Conservation (phyloP, 306 rosid genomes). For the Cyclanthera cordifolia region DNA sequence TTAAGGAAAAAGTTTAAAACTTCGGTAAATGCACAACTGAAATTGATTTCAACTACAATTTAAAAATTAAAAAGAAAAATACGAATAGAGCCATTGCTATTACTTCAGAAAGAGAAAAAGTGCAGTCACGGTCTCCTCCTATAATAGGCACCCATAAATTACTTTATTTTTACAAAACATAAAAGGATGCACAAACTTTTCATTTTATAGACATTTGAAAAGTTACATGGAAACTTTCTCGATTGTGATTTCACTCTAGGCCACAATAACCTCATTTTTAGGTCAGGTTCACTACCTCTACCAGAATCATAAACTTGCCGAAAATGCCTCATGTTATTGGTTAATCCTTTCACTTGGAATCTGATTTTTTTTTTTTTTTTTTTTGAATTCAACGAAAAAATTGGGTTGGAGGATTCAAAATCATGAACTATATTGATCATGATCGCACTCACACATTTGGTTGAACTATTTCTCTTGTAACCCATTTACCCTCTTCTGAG, state of each 20-base stretch:
- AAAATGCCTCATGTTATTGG: not conserved
- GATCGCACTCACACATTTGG: too few species aligned
- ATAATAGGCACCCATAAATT: not conserved
- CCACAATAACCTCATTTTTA: not conserved
- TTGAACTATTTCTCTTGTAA: not conserved
- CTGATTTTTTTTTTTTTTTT: not conserved
- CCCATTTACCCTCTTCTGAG: not conserved
- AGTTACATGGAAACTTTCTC: not conserved
- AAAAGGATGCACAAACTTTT: not conserved
- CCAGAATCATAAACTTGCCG: not conserved
- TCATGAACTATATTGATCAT: too few species aligned
- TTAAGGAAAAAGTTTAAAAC: not conserved
- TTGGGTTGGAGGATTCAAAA: too few species aligned
- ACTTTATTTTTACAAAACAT: not conserved
- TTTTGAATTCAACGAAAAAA: too few species aligned
- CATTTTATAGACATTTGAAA: not conserved
- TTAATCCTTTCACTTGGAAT: not conserved
- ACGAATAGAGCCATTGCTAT: not conserved
- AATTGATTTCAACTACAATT: not conserved
- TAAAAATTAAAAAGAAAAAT: not conserved
- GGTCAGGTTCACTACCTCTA: not conserved
- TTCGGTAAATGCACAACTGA: not conserved
- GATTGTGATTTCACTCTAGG: not conserved
- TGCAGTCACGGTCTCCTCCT: not conserved
- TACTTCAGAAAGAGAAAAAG: not conserved